Evolutionary conservation across 2,329 filamentous ascomycete species (phyloP).

Genomic region (Aspergillus bombycis): DNA sequence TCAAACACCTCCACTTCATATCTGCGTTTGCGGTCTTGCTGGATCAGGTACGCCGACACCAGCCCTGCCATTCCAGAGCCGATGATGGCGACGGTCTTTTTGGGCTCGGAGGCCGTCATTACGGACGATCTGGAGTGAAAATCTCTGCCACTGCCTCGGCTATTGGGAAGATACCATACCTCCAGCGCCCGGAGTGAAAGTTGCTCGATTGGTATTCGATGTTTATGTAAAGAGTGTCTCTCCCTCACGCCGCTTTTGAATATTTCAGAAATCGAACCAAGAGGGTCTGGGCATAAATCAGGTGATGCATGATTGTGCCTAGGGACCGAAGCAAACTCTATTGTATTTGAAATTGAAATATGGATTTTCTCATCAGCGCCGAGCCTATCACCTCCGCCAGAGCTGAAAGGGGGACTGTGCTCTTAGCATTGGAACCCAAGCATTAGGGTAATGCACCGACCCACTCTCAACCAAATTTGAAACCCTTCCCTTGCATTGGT

Average conservation of each 20-base stretch:
- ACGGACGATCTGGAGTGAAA: background rate
- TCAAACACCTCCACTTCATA: constrained; percentile 52
- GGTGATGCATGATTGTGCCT: background rate
- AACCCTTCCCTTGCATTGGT: background rate
- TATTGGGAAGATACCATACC: background rate
- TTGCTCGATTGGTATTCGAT: background rate
- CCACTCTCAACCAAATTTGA: background rate
- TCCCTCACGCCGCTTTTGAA: background rate
- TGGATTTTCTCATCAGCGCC: background rate
- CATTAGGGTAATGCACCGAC: background rate
- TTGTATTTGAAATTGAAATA: background rate
- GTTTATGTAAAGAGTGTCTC: background rate
- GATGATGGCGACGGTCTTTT: constrained; percentile 47
- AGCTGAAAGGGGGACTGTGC: background rate
- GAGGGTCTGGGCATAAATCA: background rate
- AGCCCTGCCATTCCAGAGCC: constrained; percentile 56
- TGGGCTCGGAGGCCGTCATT: background rate
- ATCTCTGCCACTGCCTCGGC: background rate
- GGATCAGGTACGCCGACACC: constrained; percentile 50
- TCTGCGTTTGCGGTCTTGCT: constrained; percentile 42
- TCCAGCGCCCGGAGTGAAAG: background rate
- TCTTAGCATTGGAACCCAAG: background rate
- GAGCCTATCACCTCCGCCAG: background rate
- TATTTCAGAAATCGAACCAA: background rate
- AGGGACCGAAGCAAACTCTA: background rate